Evolutionary conservation across 2,329 filamentous ascomycete species (phyloP), one percentile per base, ranked within the genome.

Genomic region (Curvularia hawaiiensis): DNA sequence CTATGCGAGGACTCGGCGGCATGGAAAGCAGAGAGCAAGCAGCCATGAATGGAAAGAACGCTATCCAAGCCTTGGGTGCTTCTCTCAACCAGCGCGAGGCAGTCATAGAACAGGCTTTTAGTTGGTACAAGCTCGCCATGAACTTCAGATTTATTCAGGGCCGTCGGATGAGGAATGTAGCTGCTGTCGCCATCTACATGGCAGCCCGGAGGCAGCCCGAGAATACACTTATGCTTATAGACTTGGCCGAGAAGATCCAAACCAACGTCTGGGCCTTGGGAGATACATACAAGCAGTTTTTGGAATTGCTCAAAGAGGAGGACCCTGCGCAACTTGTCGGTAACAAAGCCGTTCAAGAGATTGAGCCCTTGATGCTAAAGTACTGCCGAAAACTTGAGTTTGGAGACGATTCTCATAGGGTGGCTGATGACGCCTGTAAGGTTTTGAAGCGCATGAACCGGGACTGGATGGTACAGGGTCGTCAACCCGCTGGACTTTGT

Each of bases 381-480:
- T 98, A 97, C 72, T 92, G 93, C 50, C 88, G 88, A 58, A 93
- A 94, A 74, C 88, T 99, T 50, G 94, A 99, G 72, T 99, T 99
- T 69, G 91, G 89, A 52, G 83, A 88, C 38, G 85, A 89, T 62
- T 93, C 90, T 16, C 88, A 90, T 73, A 90, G 90, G 65, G 92
- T 99, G 14, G 93, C 92, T 41, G 87, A 90, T 65, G 92, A 97
- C 70, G 95, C 95, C 7, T 88, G 93, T 54, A 88, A 90, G 53
- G 89, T 99, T 51, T 88, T 97, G 54, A 88, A 90, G 75, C 89
- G 95, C 60, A 98, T 99, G 95, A 93, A 91, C 64, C 84, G 91
- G 52, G 95, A 99, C 78, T 98, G 95, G 93, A 98, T 99, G 86
- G 89, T 93, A 46, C 92, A 93, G 73, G 95, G 95, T 67, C 90